Base-by-base conservation (phyloP, 2,329 filamentous ascomycete species). In the Chaetomiaceae sp. region DNA sequence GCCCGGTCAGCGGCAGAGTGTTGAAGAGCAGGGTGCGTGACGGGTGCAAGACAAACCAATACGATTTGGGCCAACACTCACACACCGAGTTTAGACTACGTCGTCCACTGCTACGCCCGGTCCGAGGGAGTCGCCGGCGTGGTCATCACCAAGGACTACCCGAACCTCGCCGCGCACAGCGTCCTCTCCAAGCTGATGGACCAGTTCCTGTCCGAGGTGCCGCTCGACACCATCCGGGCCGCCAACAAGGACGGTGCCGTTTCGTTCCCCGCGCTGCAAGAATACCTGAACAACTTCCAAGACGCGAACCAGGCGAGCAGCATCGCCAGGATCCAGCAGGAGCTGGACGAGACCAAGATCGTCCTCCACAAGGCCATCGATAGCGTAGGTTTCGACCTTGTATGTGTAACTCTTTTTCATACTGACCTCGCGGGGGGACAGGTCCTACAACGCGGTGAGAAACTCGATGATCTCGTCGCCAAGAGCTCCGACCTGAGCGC, bases 331-430 rank as follows among this genome's bases (percentile, higher is more conserved):
- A 96, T 99, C 63, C 92, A 97, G 71, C 87, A 89, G 73, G 90
- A 99, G 74, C 78, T 99, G 55, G 91, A 97, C 65, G 91, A 96
- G 77, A 97, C 92, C 55, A 97, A 96, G 80, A 91, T 95, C 65
- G 86, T 96, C 53, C 77, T 99, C 62, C 90, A 97, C 74, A 95
- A 97, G 81, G 96, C 93, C 39, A 96, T 96, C 63, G 87, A 95
- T 74, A 87, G 82, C 63, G 84, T 86, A 53, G n/a, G n/a, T 43
- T 52, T 53, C 20, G 1, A 27, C 10, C 25, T 2, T 27, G 25
- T n/a, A n/a, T n/a, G n/a, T n/a, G n/a, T n/a, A n/a, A n/a, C n/a
- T n/a, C n/a, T n/a, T n/a, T n/a, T n/a, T n/a, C n/a, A n/a, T n/a
- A n/a, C n/a, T n/a, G n/a, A n/a, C n/a, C n/a, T n/a, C n/a, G n/a